phyloP scores from a whole-genome alignment of 768 basidiomycete species.

The Tylopilus plumbeoviolaceoides region DNA sequence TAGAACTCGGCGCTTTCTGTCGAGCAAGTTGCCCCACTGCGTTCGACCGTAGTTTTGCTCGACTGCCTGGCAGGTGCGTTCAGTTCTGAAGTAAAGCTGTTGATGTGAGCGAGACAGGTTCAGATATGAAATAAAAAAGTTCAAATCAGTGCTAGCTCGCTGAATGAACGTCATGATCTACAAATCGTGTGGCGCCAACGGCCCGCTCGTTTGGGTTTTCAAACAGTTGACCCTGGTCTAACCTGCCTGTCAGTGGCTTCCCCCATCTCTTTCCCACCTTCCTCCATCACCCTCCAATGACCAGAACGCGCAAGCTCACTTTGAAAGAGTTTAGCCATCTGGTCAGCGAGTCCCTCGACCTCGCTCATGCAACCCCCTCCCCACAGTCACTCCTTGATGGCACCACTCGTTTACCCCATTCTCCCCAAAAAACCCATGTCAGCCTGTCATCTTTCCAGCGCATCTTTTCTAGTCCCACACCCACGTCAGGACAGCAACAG shows the following conservation, averaged over 20 bases:
- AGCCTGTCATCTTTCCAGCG: conserved; percentile 27
- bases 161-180: conserved; percentile 6
- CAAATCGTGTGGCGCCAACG: conserved; percentile 2
- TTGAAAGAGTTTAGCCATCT: conserved; percentile 34
- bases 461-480: conserved; percentile 27
- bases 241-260: neutral
- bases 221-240: conserved; percentile 17
- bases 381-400: conserved; percentile 22
- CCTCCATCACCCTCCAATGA: conserved; percentile 15
- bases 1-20: neutral
- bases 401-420: conserved; percentile 19
- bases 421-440: conserved; percentile 13
- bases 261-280: neutral
- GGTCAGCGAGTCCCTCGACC: conserved; percentile 32
- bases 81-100: too few species aligned
- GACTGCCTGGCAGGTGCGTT: neutral
- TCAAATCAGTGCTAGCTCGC: neutral
- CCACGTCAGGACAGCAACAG: conserved; percentile 5
- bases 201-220: neutral
- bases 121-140: neutral
- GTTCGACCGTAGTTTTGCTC: neutral
- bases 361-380: conserved; percentile 4
- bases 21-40: neutral
- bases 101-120: too few species aligned
- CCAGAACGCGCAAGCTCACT: conserved; percentile 26